phyloP scores from a whole-genome alignment of 2,329 filamentous ascomycete species.

The Botrytis galanthina region DNA sequence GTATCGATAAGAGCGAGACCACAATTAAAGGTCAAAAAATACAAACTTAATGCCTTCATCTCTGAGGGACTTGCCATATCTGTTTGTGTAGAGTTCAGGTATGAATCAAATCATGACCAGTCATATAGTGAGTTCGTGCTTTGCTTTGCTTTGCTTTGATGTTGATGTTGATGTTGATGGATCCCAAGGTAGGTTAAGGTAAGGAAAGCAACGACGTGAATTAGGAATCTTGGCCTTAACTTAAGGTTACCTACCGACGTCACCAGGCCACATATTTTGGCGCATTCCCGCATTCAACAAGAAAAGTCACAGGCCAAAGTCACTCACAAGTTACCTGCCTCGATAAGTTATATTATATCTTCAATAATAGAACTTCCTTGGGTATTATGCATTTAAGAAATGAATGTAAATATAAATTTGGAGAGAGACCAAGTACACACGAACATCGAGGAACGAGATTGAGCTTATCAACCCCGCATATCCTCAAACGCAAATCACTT shows the following conservation, averaged over 20 bases:
- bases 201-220: background rate
- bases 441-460: background rate
- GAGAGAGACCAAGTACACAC: background rate
- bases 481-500: background rate
- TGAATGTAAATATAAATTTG: background rate
- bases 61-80: slow-evolving; percentile 4
- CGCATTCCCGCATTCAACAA: background rate
- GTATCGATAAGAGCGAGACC: slow-evolving; percentile 69
- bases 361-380: background rate
- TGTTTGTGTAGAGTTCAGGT: background rate
- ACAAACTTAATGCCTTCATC: slow-evolving; percentile 54
- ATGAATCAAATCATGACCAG: background rate
- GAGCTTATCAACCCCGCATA: background rate
- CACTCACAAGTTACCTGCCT: background rate
- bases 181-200: background rate
- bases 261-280: slow-evolving; percentile 5
- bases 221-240: background rate
- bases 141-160: background rate
- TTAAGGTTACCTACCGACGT: background rate
- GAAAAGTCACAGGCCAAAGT: background rate
- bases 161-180: background rate
- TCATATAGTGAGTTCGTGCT: background rate
- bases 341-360: background rate
- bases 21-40: slow-evolving; percentile 89
- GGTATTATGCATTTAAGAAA: background rate